phyloP scores from a whole-genome alignment of 352 stramenopile species.

The Phytopythium delawarense region DNA sequence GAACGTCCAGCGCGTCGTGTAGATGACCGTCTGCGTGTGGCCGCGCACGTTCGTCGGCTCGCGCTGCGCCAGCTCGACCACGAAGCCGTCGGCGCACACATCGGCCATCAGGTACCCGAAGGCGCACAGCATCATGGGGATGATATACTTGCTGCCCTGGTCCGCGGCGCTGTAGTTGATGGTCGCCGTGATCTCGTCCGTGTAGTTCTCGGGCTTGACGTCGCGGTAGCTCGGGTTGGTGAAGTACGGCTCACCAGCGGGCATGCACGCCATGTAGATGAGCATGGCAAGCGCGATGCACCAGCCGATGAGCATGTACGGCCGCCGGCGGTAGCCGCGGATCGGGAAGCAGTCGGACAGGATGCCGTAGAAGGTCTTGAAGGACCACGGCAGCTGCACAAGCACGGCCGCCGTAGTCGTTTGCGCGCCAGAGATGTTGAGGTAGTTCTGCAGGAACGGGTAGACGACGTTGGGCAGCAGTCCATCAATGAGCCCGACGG shows the following conservation, averaged over 20 bases:
- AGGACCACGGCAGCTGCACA: constrained; percentile 50
- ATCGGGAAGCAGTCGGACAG: constrained; percentile 59
- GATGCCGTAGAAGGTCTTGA: constrained; percentile 66
- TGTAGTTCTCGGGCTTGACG: constrained; percentile 39
- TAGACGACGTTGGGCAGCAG: constrained; percentile 43
- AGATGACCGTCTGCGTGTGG: constrained; percentile 44
- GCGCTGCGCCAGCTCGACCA: constrained; percentile 44
- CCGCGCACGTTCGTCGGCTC: constrained; percentile 40
- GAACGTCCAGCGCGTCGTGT: constrained; percentile 35
- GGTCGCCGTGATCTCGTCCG: constrained; percentile 25
- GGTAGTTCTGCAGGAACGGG: constrained; percentile 53
- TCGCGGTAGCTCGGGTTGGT: constrained; percentile 23
- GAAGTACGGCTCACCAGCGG: constrained; percentile 36
- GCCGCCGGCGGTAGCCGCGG: constrained; percentile 38
- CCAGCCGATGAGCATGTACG: constrained; percentile 62
- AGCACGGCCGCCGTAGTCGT: constrained; percentile 37
- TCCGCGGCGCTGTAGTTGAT: constrained; percentile 34
- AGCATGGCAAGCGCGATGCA: constrained; percentile 29
- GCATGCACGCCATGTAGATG: constrained; percentile 31
- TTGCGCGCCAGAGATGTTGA: constrained; percentile 45
- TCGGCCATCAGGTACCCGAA: constrained; percentile 49
- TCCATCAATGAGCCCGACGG: constrained; percentile 47
- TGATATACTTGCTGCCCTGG: constrained; percentile 33
- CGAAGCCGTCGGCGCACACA: constrained; percentile 42
- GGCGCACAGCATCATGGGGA: constrained; percentile 38